Evolutionary conservation across 73 alveolate species (phyloP).

Genomic region (Tetrahymena thermophila): DNA sequence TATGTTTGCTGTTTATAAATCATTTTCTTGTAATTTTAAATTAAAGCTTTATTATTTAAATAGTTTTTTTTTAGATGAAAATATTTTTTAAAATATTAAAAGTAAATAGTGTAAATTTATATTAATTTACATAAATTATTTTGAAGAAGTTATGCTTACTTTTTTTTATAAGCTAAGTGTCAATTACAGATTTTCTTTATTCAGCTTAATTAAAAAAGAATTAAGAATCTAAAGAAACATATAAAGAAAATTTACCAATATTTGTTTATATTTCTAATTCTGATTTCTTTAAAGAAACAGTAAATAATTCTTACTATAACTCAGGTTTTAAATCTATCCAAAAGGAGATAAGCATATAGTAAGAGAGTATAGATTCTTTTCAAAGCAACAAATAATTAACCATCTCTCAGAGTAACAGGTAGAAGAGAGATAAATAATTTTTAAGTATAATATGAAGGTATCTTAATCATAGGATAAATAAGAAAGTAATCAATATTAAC

Average conservation of each 20-base stretch:
- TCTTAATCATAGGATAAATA: not conserved
- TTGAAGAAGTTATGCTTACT: not conserved
- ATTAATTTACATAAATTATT: too few relatives aligned
- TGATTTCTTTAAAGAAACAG: not conserved
- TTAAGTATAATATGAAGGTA: not conserved
- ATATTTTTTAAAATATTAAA: too few relatives aligned
- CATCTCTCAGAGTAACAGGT: not conserved
- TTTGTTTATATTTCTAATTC: too few relatives aligned
- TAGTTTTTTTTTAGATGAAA: too few relatives aligned
- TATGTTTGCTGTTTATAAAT: too few relatives aligned
- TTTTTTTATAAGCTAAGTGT: not conserved
- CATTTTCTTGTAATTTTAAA: too few relatives aligned
- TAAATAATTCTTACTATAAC: not conserved
- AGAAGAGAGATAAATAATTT: not conserved
- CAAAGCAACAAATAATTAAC: too few relatives aligned
- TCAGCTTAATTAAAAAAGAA: too few relatives aligned
- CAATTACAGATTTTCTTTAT: not conserved
- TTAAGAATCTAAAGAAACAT: not conserved
- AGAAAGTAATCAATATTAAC: not conserved
- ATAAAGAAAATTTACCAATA: not conserved
- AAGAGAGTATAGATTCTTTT: not conserved
- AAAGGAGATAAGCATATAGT: not conserved
- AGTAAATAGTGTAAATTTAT: too few relatives aligned
- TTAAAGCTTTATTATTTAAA: too few relatives aligned
- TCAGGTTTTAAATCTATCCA: not conserved